Evolutionary conservation across 768 basidiomycete species (phyloP), one percentile per base, ranked within the genome.

Genomic region (Strobilomyces confusus): DNA sequence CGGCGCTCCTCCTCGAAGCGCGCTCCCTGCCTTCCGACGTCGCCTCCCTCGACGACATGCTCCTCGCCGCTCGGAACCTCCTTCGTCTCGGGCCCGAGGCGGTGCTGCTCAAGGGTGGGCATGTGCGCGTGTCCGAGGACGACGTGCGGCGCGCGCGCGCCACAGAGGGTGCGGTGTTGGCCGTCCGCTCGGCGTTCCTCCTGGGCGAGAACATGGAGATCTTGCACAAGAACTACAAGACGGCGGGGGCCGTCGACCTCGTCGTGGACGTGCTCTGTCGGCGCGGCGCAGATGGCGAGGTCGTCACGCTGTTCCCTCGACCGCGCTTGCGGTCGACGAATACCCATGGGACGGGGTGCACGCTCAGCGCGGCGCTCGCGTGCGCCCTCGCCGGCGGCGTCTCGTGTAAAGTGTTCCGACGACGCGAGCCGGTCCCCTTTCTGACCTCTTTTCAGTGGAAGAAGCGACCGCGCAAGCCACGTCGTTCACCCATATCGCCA

Each of bases 291-390:
- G n/a, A n/a, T n/a, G 56, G 64, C 42, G 65, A 70, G 13, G 58
- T 60, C 5, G 69, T 70, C 30, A 79, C 80, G 2, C 48, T 90
- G 17, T 86, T 83, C 55, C 74, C 81, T 19, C 77, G 81, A 8
- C 84, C 87, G 2, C 73, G 80, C 14, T 71, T 92, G 20, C 73
- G 84, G 14, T 83, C 88, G 7, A 77, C 70, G 32, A 90, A 77
- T 58, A 97, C 93, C 0, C 94, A 95, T 64, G 94, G 94, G 1
- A 97, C 94, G 0, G 94, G 93, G 2, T 97, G 93, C 66, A 97
- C 94, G 0, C 74, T 97, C n/a, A 86, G 84, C 43, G 84, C 93
- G 0, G 89, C 92, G 0, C 77, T 95, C 17, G 85, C 86, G 2
- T 83, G 82, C 50, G 75, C 76, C 6, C 72, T 94, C 15, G 86